A percentile compares a stretch with the other conserved stretches of the same genome.
phyloP scores from a whole-genome alignment of 2,329 filamentous ascomycete species.

The Rhinocladiella mackenziei region DNA sequence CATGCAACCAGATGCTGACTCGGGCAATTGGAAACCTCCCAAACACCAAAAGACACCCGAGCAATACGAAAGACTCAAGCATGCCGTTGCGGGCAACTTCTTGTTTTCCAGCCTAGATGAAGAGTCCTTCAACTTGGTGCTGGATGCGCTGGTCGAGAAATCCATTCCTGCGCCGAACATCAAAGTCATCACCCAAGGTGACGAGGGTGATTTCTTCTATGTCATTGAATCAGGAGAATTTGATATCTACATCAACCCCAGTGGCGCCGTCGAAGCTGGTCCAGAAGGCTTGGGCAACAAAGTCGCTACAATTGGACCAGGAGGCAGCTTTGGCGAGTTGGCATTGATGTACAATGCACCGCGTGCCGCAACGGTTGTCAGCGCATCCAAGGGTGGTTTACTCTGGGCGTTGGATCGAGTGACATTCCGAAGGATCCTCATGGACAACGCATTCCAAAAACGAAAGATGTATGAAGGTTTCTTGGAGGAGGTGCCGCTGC shows the following conservation, averaged over 20 bases:
- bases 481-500: conserved; percentile 84
- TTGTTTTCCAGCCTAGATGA: conserved; percentile 93
- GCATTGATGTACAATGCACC: conserved; percentile 99
- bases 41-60: conserved; percentile 77
- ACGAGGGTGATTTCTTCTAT: conserved; percentile 96
- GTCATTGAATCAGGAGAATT: conserved; percentile 88
- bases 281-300: conserved; percentile 76
- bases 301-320: conserved; percentile 76
- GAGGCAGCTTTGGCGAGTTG: conserved; percentile 92
- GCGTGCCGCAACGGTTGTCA: conserved; percentile 88
- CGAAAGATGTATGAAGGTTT: conserved; percentile 97
- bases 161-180: conserved; percentile 86
- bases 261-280: conserved; percentile 73
- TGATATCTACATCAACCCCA: conserved; percentile 81
- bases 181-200: conserved; percentile 91
- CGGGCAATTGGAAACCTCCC: conserved; percentile 88
- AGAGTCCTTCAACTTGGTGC: conserved; percentile 79
- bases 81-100: conserved; percentile 83
- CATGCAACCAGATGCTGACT: conserved; percentile 78
- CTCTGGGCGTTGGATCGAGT: conserved; percentile 93
- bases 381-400: conserved; percentile 70
- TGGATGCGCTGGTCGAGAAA: conserved; percentile 90
- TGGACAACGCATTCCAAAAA: conserved; percentile 96
- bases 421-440: conserved; percentile 94
- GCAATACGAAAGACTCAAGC: conserved; percentile 73